Evolutionary conservation across 441 rosid genomes (phyloP).

Genomic region (Syzygium syzygioides): DNA sequence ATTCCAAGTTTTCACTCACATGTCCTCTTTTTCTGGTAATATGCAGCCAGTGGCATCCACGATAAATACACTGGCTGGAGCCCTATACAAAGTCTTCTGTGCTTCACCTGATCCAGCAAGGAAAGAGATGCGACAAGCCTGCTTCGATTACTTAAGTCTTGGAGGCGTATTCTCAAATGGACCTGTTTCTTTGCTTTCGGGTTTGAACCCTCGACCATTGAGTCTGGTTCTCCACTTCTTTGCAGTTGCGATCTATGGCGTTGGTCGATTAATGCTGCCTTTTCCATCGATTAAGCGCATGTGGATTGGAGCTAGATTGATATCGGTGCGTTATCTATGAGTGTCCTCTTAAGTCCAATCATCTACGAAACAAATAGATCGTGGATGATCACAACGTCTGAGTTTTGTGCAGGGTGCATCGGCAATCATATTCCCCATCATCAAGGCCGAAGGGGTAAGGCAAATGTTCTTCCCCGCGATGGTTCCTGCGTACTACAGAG

Average conservation of each 20-base stretch:
- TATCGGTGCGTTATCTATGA: neutral
- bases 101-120: constrained; percentile 6
- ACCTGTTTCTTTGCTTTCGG: constrained; percentile 6
- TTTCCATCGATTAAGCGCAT: constrained; percentile 1
- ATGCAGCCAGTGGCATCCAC: constrained; percentile 4
- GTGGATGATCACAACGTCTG: neutral
- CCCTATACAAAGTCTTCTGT: neutral
- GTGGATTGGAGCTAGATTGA: constrained; percentile 4
- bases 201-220: constrained; percentile 2
- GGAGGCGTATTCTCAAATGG: constrained; percentile 3
- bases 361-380: neutral
- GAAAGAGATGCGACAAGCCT: constrained; percentile 6
- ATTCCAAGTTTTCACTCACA: neutral
- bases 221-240: constrained; percentile 9
- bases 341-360: neutral
- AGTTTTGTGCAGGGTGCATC: constrained; percentile 3
- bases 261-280: constrained; percentile 3
- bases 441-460: constrained; percentile 4
- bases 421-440: constrained; percentile 4
- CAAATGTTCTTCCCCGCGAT: constrained; percentile 9
- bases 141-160: constrained; percentile 4
- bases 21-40: neutral
- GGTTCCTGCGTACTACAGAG: constrained; percentile 5
- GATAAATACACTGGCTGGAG: constrained; percentile 3
- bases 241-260: constrained; percentile 1